Evolutionary conservation across 139 green algal genomes (phyloP).

Genomic region (Chlamydomonas schloesseri): DNA sequence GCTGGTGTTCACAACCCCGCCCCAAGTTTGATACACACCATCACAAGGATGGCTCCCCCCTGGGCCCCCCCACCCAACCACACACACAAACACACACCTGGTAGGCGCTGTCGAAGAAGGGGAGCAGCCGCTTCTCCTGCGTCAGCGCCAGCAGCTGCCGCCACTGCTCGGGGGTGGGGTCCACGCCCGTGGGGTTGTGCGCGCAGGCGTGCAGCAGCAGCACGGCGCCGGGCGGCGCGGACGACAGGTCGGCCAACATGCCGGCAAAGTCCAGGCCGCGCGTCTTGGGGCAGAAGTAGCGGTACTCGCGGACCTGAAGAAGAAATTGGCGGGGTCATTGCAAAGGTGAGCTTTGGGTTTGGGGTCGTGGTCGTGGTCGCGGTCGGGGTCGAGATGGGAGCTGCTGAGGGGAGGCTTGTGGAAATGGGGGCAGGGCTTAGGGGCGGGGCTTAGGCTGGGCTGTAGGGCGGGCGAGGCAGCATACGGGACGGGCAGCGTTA

Average conservation of each 20-base stretch:
- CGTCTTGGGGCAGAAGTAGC: constrained; percentile 58
- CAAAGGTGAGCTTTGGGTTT: no score
- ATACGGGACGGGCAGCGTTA: no score
- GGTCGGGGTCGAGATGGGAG: no score
- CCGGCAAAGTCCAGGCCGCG: constrained; percentile 65
- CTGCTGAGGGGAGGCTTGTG: no score
- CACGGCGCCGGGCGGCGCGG: constrained; percentile 51
- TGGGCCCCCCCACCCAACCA: neutral
- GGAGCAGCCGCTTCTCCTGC: constrained; percentile 46
- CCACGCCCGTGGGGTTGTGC: constrained; percentile 76
- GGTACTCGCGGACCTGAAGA: constrained; percentile 57
- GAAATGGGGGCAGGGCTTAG: no score
- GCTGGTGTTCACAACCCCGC: no score
- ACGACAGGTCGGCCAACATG: constrained; percentile 61
- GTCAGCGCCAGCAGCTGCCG: constrained; percentile 54
- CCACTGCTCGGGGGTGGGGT: constrained; percentile 71
- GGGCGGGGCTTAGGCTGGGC: no score
- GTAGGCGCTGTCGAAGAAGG: constrained; percentile 75
- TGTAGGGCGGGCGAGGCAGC: no score
- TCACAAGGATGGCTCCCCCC: neutral
- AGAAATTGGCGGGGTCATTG: neutral
- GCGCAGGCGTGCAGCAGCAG: constrained; percentile 73
- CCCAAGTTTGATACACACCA: no score
- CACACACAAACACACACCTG: constrained; percentile 50
- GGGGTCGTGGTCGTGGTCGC: no score